Evolutionary conservation across 441 rosid genomes (phyloP).

Genomic region (Gossypium laxum): DNA sequence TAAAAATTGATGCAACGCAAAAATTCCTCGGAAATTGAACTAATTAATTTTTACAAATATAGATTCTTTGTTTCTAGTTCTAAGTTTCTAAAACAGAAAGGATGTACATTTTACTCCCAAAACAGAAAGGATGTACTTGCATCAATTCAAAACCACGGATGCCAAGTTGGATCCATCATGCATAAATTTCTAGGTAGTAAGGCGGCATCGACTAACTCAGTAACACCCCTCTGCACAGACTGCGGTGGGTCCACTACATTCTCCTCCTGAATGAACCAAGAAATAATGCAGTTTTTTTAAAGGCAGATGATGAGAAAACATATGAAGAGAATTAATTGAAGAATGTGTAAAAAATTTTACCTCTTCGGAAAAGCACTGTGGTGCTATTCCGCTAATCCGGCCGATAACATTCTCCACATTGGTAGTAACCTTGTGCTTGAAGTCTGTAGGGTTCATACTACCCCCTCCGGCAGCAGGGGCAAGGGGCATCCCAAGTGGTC

Average conservation of each 20-base stretch:
- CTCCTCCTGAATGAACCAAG: conserved; percentile 50
- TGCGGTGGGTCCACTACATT: conserved; percentile 69
- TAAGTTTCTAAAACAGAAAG: background rate
- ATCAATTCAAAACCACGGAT: conserved; percentile 77
- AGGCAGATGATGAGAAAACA: background rate
- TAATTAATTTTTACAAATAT: too few species aligned
- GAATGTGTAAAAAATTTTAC: conserved; percentile 24
- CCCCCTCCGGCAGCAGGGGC: conserved; percentile 49
- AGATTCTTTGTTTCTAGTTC: background rate
- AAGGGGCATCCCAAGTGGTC: conserved; percentile 59
- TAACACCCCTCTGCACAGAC: conserved; percentile 83
- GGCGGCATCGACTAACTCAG: conserved; percentile 79
- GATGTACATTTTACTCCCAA: background rate
- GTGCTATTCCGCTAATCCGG: conserved; percentile 72
- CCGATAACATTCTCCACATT: conserved; percentile 69
- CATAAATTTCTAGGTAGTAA: conserved; percentile 77
- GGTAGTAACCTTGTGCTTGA: conserved; percentile 60
- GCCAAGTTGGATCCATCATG: conserved; percentile 99
- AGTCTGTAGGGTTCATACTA: conserved; percentile 54
- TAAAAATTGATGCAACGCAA: too few species aligned
- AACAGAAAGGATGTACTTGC: background rate
- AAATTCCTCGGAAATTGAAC: too few species aligned
- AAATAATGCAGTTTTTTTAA: background rate
- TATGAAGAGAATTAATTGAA: background rate
- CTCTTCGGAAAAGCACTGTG: conserved; percentile 77